These are phyloP conservation scores for Butyriboletus appendiculatus DNA, from an alignment of 1,284 basidiomycete species.

Conservation along the genomic window DNA sequence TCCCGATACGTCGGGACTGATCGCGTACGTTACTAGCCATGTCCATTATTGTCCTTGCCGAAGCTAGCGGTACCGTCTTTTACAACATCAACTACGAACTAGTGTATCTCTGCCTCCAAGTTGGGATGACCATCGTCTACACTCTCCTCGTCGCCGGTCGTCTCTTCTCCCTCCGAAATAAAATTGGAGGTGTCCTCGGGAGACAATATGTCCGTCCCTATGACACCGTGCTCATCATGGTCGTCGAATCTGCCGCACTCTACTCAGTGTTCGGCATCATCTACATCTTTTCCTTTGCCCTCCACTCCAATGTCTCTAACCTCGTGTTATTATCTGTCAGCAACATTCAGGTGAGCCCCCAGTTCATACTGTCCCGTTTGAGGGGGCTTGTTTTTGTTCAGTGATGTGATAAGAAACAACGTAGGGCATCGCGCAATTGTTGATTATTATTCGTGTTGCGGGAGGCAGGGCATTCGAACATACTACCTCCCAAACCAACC, in stretches of 20 bases:
- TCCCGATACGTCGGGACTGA: not conserved
- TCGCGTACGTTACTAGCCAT: slow-evolving; percentile 12
- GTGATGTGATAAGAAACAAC: not conserved
- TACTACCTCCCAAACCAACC: not conserved
- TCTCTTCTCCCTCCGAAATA: slow-evolving; percentile 21
- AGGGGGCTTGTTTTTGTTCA: not conserved
- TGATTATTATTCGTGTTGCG: slow-evolving; percentile 34
- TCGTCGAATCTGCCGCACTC: slow-evolving; percentile 29
- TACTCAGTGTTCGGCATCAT: slow-evolving; percentile 19
- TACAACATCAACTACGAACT: slow-evolving; percentile 28
- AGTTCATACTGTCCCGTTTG: not conserved
- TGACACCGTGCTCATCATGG: slow-evolving; percentile 16
- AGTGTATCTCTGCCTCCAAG: slow-evolving; percentile 31
- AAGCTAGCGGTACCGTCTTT: slow-evolving; percentile 23
- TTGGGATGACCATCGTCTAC: slow-evolving; percentile 31
- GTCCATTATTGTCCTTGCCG: slow-evolving; percentile 28
- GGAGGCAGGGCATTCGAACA: slow-evolving; percentile 8
- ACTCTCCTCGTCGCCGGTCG: slow-evolving; percentile 32
- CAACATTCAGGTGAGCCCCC: slow-evolving; percentile 25
- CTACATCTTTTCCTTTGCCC: slow-evolving; percentile 24
- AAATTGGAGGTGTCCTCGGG: slow-evolving; percentile 18
- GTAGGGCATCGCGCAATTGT: slow-evolving; percentile 31
- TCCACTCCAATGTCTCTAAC: slow-evolving; percentile 23
- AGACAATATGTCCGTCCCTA: slow-evolving; percentile 25
- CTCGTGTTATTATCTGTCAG: slow-evolving; percentile 24